Percentiles rank a stretch among this genome's conserved stretches.
These are phyloP conservation scores for Pythium rishiriense DNA, from an alignment of 352 stramenopile species.

Conservation along the genomic window DNA sequence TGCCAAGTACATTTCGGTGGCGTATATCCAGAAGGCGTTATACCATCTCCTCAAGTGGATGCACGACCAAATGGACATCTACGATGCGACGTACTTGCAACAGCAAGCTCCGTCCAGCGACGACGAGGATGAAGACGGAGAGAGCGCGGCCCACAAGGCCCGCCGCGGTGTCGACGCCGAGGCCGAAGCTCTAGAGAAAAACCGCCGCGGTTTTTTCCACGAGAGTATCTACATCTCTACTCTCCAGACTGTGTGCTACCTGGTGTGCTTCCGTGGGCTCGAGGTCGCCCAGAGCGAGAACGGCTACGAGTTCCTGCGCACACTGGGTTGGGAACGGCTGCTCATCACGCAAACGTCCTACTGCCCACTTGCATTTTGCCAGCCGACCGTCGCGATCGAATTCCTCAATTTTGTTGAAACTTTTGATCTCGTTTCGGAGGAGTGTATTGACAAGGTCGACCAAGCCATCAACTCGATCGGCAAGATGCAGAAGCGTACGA, in stretches of 20 bases:
- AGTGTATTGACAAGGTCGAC: slow-evolving; percentile 75
- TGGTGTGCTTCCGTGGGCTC: slow-evolving; percentile 96
- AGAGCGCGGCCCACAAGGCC: slow-evolving; percentile 21
- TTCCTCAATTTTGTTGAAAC: slow-evolving; percentile 83
- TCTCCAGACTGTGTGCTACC: slow-evolving; percentile 96
- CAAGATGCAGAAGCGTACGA: slow-evolving; percentile 32
- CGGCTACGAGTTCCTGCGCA: slow-evolving; percentile 80
- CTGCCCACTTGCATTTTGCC: slow-evolving; percentile 74
- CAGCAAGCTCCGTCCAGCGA: slow-evolving; percentile 28
- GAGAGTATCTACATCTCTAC: slow-evolving; percentile 80
- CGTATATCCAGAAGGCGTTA: slow-evolving; percentile 92
- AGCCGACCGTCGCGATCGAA: slow-evolving; percentile 77
- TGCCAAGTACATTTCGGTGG: slow-evolving; percentile 92
- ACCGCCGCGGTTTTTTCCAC: slow-evolving; percentile 41
- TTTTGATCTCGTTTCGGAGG: slow-evolving; percentile 73
- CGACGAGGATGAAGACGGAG: slow-evolving; percentile 14
- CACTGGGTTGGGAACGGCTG: slow-evolving; percentile 78
- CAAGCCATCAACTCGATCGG: slow-evolving; percentile 60
- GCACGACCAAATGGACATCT: slow-evolving; percentile 93
- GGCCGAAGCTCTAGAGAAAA: slow-evolving; percentile 31
- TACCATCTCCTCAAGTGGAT: slow-evolving; percentile 94
- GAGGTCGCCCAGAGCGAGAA: slow-evolving; percentile 74
- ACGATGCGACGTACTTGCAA: slow-evolving; percentile 41
- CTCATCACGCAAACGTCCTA: slow-evolving; percentile 57
- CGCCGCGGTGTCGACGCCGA: slow-evolving; percentile 30